Evolutionary conservation across 345 rosid species (phyloP), one percentile per base, ranked within the genome.

Genomic region (Clausena lansium): DNA sequence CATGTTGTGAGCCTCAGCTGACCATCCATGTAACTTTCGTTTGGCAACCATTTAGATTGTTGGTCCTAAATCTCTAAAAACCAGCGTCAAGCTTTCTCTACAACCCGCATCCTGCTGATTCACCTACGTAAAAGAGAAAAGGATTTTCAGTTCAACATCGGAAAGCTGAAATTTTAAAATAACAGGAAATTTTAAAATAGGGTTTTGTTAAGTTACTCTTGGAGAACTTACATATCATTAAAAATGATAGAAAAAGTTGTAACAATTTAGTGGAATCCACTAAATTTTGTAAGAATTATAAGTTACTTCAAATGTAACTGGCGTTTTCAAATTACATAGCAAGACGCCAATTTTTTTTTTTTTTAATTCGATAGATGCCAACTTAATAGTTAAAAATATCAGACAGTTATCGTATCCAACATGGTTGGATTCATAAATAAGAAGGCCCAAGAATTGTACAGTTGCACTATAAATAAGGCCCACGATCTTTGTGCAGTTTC

Each of bases 61-160:
- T 60, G 90, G 87, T 52, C 91, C 95, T 41, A 91, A 80, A 79
- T 84, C 84, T 79, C 80, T 85, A 63, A 76, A 80, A 73, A 88
- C 88, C 75, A 78, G 15, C 89, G 74, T 80, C 73, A 89, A 81
- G 77, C 87, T 80, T 74, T 88, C 80, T 57, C 54, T 32, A 71
- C 87, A 89, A 47, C 86, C 67, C 33, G 75, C 76, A 25, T 78
- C 80, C 75, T 69, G 80, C 79, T 77, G 83, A 61, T 80, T 75
- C 73, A 82, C 84, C 91, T 91, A 71, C 70, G 70, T 4, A 78
- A 75, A 54, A 0, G 39, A 32, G 36, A 67, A 68, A 66, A 4
- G 17, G 24, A 7, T 24, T 6, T 19, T 77, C 52, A 67, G 61
- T 57, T 58, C 27, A 45, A 35, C n/a, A 38, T 41, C 2, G 14